Conservation (phyloP, 2,329 filamentous ascomycete genomes). For the Ascosphaera pollenicola region DNA sequence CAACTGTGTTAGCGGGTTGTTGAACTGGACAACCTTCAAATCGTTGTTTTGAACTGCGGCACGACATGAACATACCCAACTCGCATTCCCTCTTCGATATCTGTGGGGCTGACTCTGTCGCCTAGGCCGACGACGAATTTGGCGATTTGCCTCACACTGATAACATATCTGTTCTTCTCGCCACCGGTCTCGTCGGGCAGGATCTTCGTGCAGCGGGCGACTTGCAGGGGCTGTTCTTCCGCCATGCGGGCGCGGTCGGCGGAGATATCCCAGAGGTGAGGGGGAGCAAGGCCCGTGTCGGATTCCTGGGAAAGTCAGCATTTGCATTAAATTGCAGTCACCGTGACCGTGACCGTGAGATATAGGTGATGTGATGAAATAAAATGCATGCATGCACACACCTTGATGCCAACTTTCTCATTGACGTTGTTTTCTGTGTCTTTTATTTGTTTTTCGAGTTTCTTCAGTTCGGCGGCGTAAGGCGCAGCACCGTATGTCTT, state of each 20-base stretch:
- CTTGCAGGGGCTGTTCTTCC: constrained; percentile 93
- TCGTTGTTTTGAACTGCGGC: background rate
- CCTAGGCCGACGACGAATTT: constrained; percentile 98
- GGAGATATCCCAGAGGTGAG: constrained; percentile 96
- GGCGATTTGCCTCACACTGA: constrained; percentile 99
- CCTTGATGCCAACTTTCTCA: constrained; percentile 67
- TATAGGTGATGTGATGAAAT: constrained; percentile 6
- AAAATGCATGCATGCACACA: constrained; percentile 6
- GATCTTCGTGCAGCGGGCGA: constrained; percentile 97
- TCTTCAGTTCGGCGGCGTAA: constrained; percentile 83
- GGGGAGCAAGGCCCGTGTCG: constrained; percentile 91
- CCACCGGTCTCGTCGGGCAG: constrained; percentile 90
- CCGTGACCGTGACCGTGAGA: constrained; percentile 35
- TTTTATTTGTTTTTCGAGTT: constrained; percentile 98
- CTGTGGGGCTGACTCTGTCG: constrained; percentile 87
- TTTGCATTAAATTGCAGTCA: too few relatives aligned
- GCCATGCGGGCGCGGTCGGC: constrained; percentile 97
- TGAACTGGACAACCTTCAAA: background rate
- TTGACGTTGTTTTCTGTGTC: constrained; percentile 97
- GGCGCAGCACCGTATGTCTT: constrained; percentile 98
- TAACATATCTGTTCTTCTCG: constrained; percentile 99
- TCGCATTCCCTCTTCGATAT: constrained; percentile 99
- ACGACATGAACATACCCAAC: constrained; percentile 39
- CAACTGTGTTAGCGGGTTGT: background rate
- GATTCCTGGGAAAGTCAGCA: constrained; percentile 44